These are phyloP conservation scores for Jaapia argillacea DNA, from an alignment of 768 basidiomycete species.

Conservation along the genomic window DNA sequence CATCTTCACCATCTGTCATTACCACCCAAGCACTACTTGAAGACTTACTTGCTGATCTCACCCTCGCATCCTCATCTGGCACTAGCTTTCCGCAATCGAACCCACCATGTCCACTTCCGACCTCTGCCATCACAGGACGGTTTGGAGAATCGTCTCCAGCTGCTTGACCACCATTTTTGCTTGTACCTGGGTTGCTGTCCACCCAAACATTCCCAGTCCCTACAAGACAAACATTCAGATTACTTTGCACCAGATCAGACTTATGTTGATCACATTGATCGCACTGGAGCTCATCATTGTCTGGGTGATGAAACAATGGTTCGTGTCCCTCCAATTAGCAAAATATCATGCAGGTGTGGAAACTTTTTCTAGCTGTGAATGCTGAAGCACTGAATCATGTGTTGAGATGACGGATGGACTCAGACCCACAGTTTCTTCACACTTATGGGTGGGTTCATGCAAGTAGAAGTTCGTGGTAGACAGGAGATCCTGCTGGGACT, in stretches of 20 bases:
- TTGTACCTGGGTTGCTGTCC: conserved; percentile 21
- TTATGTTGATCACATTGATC: conserved; percentile 14
- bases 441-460: conserved; percentile 2
- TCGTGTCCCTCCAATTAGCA: conserved; percentile 7
- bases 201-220: conserved; percentile 19
- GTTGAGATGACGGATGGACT: conserved; percentile 1
- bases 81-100: no score
- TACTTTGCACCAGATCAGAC: no score
- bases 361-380: not conserved
- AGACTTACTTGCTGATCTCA: no score
- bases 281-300: conserved; percentile 18
- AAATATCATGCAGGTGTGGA: not conserved
- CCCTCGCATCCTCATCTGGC: no score
- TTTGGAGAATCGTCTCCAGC: conserved; percentile 14
- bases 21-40: no score
- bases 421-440: conserved; percentile 1
- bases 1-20: no score
- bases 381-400: not conserved
- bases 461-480: no score
- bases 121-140: no score
- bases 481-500: no score
- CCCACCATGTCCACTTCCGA: no score
- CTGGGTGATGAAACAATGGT: conserved; percentile 18
- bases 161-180: conserved; percentile 18
- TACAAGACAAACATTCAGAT: conserved; percentile 12